Conservation (phyloP, 2,329 filamentous ascomycete genomes). For the Pseudopithomyces maydicus region DNA sequence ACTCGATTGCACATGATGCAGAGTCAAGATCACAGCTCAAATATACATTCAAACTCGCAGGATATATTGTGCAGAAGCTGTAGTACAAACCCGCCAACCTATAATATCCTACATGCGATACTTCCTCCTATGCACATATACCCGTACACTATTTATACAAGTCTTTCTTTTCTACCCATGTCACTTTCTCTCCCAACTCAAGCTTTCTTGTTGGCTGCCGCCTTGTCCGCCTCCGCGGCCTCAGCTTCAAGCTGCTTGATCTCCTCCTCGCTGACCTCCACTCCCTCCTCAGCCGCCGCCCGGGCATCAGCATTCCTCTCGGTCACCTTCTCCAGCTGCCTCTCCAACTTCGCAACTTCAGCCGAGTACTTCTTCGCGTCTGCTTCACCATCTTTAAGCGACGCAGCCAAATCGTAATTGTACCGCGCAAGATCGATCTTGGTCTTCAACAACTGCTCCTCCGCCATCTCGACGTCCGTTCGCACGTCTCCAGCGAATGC, state of each 20-base stretch:
- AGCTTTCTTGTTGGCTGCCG: background rate
- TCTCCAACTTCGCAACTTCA: background rate
- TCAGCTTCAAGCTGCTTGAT: background rate
- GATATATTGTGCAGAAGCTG: slow-evolving; percentile 4
- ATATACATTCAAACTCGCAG: background rate
- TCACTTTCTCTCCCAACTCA: background rate
- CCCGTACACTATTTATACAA: slow-evolving; percentile 7
- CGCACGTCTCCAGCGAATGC: slow-evolving; percentile 8
- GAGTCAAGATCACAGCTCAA: no score
- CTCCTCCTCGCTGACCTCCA: background rate
- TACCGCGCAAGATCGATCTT: slow-evolving; percentile 1
- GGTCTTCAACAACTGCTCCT: slow-evolving; percentile 4
- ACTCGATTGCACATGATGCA: no score
- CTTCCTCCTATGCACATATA: background rate
- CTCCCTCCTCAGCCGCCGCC: background rate
- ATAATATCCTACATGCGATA: slow-evolving; percentile 1
- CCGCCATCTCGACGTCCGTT: slow-evolving; percentile 4
- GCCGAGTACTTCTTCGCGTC: background rate
- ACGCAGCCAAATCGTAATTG: background rate
- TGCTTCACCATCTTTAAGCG: background rate
- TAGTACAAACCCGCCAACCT: background rate
- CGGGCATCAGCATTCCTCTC: background rate
- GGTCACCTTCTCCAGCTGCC: background rate
- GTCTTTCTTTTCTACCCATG: background rate
- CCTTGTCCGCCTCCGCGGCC: background rate